Conservation (phyloP, 257 asterid species). For the Rhazya stricta region DNA sequence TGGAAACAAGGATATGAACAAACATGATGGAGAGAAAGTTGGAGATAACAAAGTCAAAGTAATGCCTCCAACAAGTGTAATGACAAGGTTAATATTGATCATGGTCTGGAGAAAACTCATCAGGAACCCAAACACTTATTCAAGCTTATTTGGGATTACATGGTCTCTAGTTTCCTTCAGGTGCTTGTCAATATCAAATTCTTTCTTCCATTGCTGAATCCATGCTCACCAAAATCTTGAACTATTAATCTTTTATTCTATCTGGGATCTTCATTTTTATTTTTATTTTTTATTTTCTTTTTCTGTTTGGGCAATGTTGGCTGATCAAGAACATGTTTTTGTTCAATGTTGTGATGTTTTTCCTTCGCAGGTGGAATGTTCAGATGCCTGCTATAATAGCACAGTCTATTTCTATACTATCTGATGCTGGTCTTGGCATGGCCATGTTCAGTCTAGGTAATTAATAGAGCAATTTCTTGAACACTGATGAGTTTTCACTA, state of each 20-base stretch:
- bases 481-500: not conserved
- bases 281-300: no score
- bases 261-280: not conserved
- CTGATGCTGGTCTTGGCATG: conserved; percentile 99
- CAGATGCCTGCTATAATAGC: conserved; percentile 93
- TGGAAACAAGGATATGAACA: conserved; percentile 47
- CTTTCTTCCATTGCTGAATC: not conserved
- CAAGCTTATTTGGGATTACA: conserved; percentile 73
- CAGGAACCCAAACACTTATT: conserved; percentile 93
- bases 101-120: conserved; percentile 99
- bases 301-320: no score
- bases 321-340: not conserved
- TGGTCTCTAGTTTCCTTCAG: conserved; percentile 94
- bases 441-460: conserved; percentile 99
- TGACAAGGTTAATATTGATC: conserved; percentile 91
- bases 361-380: conserved; percentile 66
- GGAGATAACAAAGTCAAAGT: conserved; percentile 48
- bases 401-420: conserved; percentile 80
- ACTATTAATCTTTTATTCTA: not conserved
- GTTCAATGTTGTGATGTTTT: not conserved
- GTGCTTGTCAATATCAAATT: conserved; percentile 29
- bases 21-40: conserved; percentile 32
- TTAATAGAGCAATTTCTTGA: conserved; percentile 10
- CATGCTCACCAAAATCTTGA: not conserved
- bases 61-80: conserved; percentile 94